Base-by-base conservation (phyloP, 1,139 yeast species). In the Sugiyamaella japonica region DNA sequence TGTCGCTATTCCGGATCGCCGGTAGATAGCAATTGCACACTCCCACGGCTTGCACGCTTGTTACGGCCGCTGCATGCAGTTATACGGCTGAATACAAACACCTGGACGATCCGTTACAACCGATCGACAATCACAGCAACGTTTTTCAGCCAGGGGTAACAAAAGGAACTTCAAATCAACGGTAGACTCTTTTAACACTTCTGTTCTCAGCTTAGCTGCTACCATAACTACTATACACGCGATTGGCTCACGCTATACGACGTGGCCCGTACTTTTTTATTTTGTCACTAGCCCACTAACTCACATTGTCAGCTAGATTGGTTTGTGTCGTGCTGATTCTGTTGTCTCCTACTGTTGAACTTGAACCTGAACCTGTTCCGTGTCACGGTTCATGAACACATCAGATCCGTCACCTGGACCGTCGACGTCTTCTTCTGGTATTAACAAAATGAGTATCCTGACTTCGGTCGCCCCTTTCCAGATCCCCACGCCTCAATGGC, bases 401-500 rank as follows among this genome's bases (percentile, higher is more conserved):
- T 15, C 42, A 36, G 49, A 46, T 36, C 31, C 34, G 42, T 23
- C 36, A 37, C 9, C 34, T 46, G 43, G 43, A 36, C 25, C 50
- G 17, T 46, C 25, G 28, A 23, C 16, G 4, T 12, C 31, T 45
- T 12, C 31, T 45, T 13, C 39, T 28, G 37, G 10, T 39, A n/a
- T n/a, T 25, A 28, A 8, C 15, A 28, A 23, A 38, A 47, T 47
- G 50, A 47, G 44, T 36, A 47, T 47, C 12, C 40, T 29, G 8
- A 23, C 50, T 38, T 10, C 42, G 25, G 25, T 20, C 6, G 25
- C 25, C 6, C 25, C 25, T 20, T 20, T 38, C 25, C 36, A 8
- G n/a, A 29, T 34, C 20, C 13, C 12, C 38, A 16, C 25, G 29
- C 40, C 48, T 16, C 50, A 47, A 40, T 47, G 50, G 50, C 50